Conservation (phyloP, 2,329 filamentous ascomycete species). For the Aspergillus sp. region DNA sequence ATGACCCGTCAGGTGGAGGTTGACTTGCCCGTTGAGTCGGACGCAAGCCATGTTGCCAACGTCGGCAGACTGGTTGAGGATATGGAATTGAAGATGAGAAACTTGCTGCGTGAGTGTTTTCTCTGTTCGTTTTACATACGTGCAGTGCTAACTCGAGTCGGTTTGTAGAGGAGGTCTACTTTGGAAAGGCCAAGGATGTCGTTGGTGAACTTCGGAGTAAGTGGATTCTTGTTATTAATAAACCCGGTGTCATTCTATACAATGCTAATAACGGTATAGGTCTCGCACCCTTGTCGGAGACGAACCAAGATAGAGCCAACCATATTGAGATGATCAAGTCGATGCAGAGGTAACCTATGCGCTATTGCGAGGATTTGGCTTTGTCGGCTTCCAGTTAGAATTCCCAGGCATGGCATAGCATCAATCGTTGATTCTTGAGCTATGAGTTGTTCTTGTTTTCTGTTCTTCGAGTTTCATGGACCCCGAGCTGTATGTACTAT, state of each 20-base stretch:
- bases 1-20: conserved; percentile 96
- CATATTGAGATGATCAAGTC: conserved; percentile 81
- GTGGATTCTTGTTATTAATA: conserved; percentile 11
- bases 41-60: conserved; percentile 92
- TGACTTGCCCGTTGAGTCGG: conserved; percentile 82
- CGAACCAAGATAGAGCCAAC: conserved; percentile 74
- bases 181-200: conserved; percentile 98
- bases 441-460: not conserved
- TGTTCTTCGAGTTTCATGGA: too few relatives aligned
- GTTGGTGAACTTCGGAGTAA: conserved; percentile 87
- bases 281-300: conserved; percentile 76
- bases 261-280: conserved; percentile 31
- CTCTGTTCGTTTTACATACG: not conserved
- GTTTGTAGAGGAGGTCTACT: conserved; percentile 81
- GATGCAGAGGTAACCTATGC: conserved; percentile 38
- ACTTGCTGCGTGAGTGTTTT: conserved; percentile 63
- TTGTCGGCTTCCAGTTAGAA: not conserved
- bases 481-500: too few relatives aligned
- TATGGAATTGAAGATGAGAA: conserved; percentile 99
- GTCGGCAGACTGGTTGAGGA: conserved; percentile 93
- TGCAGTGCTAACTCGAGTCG: conserved; percentile 2
- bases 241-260: not conserved
- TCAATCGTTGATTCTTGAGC: not conserved
- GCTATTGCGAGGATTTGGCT: not conserved
- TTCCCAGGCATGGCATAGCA: not conserved